A percentile compares a stretch with the other conserved stretches of the same genome.
phyloP scores from a whole-genome alignment of 1,284 basidiomycete species.

The Sporisorium iseilematis-ciliati region DNA sequence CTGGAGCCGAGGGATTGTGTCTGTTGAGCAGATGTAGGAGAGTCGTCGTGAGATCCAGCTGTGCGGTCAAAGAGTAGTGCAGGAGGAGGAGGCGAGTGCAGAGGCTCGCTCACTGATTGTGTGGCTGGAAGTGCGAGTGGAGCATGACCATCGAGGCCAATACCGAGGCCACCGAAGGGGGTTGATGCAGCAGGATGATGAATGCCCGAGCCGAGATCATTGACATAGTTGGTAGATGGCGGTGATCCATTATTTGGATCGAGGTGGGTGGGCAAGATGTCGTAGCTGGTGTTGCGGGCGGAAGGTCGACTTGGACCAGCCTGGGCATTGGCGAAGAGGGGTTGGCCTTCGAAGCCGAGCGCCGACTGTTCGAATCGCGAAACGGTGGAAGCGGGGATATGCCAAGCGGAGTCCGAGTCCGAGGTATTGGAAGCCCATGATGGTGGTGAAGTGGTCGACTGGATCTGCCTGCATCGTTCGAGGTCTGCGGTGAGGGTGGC shows the following conservation, averaged over 20 bases:
- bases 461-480: conserved; percentile 71
- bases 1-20: conserved; percentile 4
- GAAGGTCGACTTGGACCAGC: conserved; percentile 14
- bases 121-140: conserved; percentile 12
- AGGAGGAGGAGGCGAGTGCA: conserved; percentile 16
- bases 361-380: conserved; percentile 47
- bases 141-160: conserved; percentile 43
- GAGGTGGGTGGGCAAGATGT: conserved; percentile 24
- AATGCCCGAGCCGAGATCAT: conserved; percentile 23
- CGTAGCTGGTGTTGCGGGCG: conserved; percentile 14
- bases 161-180: conserved; percentile 45
- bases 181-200: conserved; percentile 8
- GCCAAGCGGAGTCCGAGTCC: conserved; percentile 25
- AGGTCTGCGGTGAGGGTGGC: conserved; percentile 77
- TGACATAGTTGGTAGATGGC: conserved; percentile 50
- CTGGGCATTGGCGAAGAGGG: conserved; percentile 26
- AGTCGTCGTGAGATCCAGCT: background rate
- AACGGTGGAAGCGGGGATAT: conserved; percentile 29
- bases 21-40: background rate
- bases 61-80: conserved; percentile 27
- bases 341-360: conserved; percentile 41
- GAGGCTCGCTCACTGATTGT: conserved; percentile 2
- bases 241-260: conserved; percentile 42
- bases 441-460: conserved; percentile 27
- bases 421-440: conserved; percentile 12